phyloP scores from a whole-genome alignment of 345 rosid species.

The Corchorus olitorius region DNA sequence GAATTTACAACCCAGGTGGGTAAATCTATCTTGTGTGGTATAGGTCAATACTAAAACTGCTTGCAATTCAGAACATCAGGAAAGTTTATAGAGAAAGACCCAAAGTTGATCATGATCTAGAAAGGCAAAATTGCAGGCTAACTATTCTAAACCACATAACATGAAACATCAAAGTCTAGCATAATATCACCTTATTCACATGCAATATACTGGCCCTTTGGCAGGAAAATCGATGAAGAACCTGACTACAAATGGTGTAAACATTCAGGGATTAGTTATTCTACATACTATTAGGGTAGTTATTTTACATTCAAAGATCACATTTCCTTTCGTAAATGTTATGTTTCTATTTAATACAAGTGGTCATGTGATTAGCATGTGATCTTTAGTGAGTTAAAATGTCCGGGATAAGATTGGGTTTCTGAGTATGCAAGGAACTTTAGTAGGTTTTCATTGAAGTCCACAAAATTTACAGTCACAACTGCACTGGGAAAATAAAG shows the following conservation, averaged over 20 bases:
- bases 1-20: background rate
- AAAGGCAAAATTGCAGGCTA: background rate
- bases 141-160: background rate
- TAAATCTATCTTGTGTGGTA: background rate
- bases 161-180: background rate
- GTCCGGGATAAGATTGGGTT: too few relatives aligned
- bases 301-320: too few relatives aligned
- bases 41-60: background rate
- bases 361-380: too few relatives aligned
- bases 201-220: slow-evolving; percentile 10
- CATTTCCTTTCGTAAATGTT: too few relatives aligned
- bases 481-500: slow-evolving; percentile 7
- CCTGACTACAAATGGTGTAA: background rate
- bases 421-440: too few relatives aligned
- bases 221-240: background rate
- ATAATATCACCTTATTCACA: background rate
- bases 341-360: too few relatives aligned
- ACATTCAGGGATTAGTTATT: background rate
- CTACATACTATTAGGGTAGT: background rate
- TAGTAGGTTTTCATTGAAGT: too few relatives aligned
- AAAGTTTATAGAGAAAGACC: slow-evolving; percentile 1
- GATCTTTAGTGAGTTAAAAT: too few relatives aligned
- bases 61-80: background rate
- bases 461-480: too few relatives aligned
- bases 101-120: background rate